A percentile compares a stretch with the other conserved stretches of the same genome.
Conservation (phyloP, 2,329 filamentous ascomycete species). For the Achaetomium macrosporum region DNA sequence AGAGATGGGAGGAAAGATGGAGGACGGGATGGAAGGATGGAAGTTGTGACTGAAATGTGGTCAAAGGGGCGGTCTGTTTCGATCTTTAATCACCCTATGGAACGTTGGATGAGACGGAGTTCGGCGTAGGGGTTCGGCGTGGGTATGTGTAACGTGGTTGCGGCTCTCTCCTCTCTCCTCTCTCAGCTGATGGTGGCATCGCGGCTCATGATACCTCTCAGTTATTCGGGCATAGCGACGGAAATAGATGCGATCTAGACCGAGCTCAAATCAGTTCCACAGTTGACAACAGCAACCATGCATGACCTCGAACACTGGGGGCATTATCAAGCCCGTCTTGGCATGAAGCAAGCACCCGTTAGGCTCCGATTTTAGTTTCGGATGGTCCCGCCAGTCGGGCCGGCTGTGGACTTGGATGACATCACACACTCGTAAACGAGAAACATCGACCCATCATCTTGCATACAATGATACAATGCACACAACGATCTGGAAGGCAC, state of each 20-base stretch:
- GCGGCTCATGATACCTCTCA: constrained; percentile 7
- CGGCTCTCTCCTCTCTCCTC: not conserved
- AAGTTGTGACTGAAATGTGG: constrained; percentile 44
- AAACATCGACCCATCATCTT: constrained; percentile 3
- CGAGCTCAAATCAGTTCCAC: too few relatives aligned
- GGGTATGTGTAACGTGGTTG: not conserved
- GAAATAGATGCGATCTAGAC: not conserved
- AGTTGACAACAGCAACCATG: not conserved
- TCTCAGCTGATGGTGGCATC: not conserved
- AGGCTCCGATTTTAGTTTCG: not conserved
- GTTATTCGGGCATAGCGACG: constrained; percentile 1
- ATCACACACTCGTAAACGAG: constrained; percentile 16
- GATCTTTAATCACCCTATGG: not conserved
- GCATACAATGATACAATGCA: not conserved
- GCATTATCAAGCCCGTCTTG: not conserved
- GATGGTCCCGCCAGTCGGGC: not conserved
- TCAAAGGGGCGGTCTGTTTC: not conserved
- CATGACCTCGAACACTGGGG: not conserved
- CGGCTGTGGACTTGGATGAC: constrained; percentile 10
- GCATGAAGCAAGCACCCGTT: not conserved
- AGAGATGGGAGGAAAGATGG: constrained; percentile 90
- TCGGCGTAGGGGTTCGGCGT: not conserved
- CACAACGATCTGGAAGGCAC: not conserved
- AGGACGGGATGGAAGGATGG: constrained; percentile 77
- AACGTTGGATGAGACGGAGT: constrained; percentile 8